Conservation (phyloP, 306 rosid species). For the Morella rubra region DNA sequence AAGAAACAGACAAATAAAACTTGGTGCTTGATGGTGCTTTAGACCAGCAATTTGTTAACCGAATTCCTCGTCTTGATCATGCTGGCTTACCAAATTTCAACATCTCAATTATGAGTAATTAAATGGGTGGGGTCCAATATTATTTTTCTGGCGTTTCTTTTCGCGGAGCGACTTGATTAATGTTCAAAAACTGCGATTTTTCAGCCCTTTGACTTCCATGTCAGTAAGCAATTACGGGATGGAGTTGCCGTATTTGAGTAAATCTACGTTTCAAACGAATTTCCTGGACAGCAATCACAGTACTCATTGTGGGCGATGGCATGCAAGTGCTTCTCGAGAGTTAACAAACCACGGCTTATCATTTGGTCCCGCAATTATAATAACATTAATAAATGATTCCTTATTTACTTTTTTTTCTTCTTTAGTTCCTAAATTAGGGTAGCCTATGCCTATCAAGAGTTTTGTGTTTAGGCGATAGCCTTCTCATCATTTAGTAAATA, state of each 20-base stretch:
- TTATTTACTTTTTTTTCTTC: too few relatives aligned
- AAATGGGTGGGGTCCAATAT: conserved; percentile 10
- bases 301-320: too few relatives aligned
- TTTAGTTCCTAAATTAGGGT: too few relatives aligned
- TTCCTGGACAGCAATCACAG: too few relatives aligned
- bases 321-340: too few relatives aligned
- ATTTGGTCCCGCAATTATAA: too few relatives aligned
- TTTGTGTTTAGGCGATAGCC: too few relatives aligned
- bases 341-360: too few relatives aligned
- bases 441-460: too few relatives aligned
- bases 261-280: too few relatives aligned
- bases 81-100: conserved; percentile 32
- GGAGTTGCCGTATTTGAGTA: conserved; percentile 16
- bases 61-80: conserved; percentile 17
- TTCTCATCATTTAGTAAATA: too few relatives aligned
- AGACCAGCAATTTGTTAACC: conserved; percentile 13
- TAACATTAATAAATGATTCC: too few relatives aligned
- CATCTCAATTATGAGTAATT: background rate
- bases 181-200: background rate
- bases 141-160: background rate
- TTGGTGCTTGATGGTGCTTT: conserved; percentile 11
- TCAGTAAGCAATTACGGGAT: background rate
- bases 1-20: conserved; percentile 1
- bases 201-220: conserved; percentile 6
- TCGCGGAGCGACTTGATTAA: background rate